phyloP scores from a whole-genome alignment of 164 flowering plant genomes.

The Dillenia suffruticosa region DNA sequence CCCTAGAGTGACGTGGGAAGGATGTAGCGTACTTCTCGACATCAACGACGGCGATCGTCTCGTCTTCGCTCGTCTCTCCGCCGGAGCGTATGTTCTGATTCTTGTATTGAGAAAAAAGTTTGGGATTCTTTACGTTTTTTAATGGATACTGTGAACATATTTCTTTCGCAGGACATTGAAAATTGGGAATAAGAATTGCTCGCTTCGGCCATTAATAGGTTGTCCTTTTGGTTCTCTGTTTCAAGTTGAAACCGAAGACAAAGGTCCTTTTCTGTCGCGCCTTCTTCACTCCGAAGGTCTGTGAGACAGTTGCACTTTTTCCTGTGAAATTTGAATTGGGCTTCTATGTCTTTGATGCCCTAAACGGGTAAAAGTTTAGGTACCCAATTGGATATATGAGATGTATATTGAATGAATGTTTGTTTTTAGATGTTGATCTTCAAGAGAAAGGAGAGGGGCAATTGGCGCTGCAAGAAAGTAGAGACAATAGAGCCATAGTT shows the following conservation, averaged over 20 bases:
- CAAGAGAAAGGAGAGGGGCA: conserved; percentile 29
- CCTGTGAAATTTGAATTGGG: too few species aligned
- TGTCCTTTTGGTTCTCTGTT: conserved; percentile 86
- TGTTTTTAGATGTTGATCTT: conserved; percentile 27
- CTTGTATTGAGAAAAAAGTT: neutral
- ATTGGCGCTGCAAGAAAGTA: conserved; percentile 34
- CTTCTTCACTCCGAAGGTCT: conserved; percentile 43
- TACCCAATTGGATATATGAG: too few species aligned
- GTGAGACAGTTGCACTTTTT: neutral
- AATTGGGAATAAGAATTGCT: conserved; percentile 71
- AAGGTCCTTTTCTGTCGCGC: conserved; percentile 61
- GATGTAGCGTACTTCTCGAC: conserved; percentile 95
- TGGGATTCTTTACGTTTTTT: too few species aligned
- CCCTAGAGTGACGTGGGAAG: conserved; percentile 85
- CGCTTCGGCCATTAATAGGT: conserved; percentile 75
- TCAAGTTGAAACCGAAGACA: conserved; percentile 51
- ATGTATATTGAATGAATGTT: neutral
- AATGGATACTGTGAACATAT: too few species aligned
- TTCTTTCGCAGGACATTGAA: conserved; percentile 57
- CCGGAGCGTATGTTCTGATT: conserved; percentile 47
- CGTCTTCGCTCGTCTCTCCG: conserved; percentile 79
- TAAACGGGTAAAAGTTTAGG: too few species aligned
- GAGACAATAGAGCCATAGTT: conserved; percentile 70
- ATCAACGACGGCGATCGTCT: conserved; percentile 91
- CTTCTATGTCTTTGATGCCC: too few species aligned